Percentiles rank a stretch among this genome's conserved stretches.
These are phyloP conservation scores for Microbotryum violaceum DNA, from an alignment of 1,284 basidiomycete genomes.

Conservation along the genomic window DNA sequence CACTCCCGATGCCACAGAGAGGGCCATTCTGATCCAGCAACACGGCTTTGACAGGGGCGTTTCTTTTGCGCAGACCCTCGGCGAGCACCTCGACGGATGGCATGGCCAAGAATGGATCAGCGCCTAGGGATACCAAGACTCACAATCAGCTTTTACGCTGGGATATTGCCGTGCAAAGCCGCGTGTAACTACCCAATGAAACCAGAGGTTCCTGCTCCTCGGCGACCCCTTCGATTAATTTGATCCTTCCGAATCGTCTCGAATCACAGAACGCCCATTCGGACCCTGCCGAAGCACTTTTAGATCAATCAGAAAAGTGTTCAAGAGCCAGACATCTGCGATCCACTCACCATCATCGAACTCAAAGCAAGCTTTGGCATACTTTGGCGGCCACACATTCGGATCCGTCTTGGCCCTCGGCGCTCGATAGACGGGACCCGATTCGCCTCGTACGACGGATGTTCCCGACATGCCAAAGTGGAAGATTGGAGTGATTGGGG, in stretches of 20 bases:
- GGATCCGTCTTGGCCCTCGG: constrained; percentile 48
- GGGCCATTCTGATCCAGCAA: constrained; percentile 58
- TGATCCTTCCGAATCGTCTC: constrained; percentile 53
- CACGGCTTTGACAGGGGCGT: constrained; percentile 67
- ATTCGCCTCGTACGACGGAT: constrained; percentile 52
- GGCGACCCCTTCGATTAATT: constrained; percentile 36
- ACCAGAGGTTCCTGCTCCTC: constrained; percentile 53
- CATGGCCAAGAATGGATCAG: constrained; percentile 70
- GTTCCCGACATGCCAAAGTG: constrained; percentile 35
- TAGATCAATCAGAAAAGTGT: too few species aligned
- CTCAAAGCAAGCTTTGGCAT: constrained; percentile 53
- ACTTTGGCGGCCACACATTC: constrained; percentile 66
- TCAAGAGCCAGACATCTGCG: background rate
- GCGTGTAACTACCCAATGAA: constrained; percentile 47
- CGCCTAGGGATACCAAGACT: constrained; percentile 44
- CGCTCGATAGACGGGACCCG: constrained; percentile 57
- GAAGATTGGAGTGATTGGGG: constrained; percentile 13
- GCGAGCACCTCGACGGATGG: constrained; percentile 56
- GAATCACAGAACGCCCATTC: constrained; percentile 61
- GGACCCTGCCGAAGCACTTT: too few species aligned
- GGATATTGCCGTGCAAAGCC: too few species aligned
- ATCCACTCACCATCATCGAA: constrained; percentile 7
- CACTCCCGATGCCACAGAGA: constrained; percentile 63
- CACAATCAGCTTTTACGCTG: too few species aligned
- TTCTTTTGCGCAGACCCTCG: constrained; percentile 50